Base-by-base conservation (phyloP, 495 filamentous ascomycete genomes). In the Oleoguttula mirabilis region DNA sequence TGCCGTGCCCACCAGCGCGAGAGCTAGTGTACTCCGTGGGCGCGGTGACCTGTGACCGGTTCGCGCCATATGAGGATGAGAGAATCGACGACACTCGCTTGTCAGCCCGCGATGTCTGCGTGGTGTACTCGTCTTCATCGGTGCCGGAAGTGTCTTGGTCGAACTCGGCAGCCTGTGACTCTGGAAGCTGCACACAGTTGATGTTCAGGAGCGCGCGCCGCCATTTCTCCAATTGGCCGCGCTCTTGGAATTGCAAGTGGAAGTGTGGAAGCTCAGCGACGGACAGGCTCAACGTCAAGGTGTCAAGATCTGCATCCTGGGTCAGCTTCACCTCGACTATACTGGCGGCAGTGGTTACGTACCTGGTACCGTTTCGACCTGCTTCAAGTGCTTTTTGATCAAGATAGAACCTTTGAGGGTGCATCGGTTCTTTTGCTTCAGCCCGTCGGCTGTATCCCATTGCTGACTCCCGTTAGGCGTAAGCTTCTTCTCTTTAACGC, bases 391-490 rank as follows among this genome's bases (percentile, higher is more conserved):
- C 66, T 94, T 95, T 68, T 93, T 95, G 59, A 99, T 99, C 39
- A 96, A 68, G 42, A 99, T 99, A 2, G 92, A 96, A 6, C 90
- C 90, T 63, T 99, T 99, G 24, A 99, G 66, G 5, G 87, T 94
- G 64, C 79, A 94, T 40, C 84, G 77, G 5, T 71, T 60, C 59
- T 82, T 90, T 33, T 65, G 69, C 54, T 66, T 69, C 20, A 45
- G 41, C 16, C 36, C 47, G 1, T 50, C 38, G 1, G 67, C 57
- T 12, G 77, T 74, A 22, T 76, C 74, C 76, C 76, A 82, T 50
- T 79, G 70, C 43, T 66, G 62, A 24, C 49, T 51, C 41, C 64
- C 32, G 49, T 59, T 60, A 5, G 72, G 68, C 3, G 66, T 49
- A 20, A 69, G 60, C 60, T 87, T 92, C 72, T 94, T 95, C 57